A percentile compares a stretch with the other conserved stretches of the same genome.
These are phyloP conservation scores for Ganoderma resinaceum DNA, from an alignment of 1,284 basidiomycete species.

Conservation along the genomic window DNA sequence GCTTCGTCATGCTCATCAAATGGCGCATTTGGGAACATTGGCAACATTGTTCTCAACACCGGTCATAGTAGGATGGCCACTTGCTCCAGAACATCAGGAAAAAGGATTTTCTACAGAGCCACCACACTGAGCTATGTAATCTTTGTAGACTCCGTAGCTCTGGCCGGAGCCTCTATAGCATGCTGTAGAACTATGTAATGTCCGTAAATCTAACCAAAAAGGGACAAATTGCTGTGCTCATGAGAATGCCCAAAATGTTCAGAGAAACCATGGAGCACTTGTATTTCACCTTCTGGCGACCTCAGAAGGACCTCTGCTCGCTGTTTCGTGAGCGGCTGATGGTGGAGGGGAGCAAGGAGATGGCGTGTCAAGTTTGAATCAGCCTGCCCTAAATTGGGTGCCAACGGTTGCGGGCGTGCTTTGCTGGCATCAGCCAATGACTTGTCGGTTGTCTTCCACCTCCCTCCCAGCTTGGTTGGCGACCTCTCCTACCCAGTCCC, in stretches of 20 bases:
- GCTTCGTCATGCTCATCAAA: too few species aligned
- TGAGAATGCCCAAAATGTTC: neutral
- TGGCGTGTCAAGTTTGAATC: too few species aligned
- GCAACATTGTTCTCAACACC: too few species aligned
- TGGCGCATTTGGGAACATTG: too few species aligned
- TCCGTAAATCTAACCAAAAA: neutral
- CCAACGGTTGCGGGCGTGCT: too few species aligned
- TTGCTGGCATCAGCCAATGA: too few species aligned
- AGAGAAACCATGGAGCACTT: neutral
- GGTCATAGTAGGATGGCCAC: too few species aligned
- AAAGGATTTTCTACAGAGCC: neutral
- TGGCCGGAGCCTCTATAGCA: neutral
- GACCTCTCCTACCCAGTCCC: too few species aligned
- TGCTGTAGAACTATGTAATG: neutral
- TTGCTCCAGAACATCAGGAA: slow-evolving; percentile 1
- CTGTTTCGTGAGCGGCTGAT: neutral
- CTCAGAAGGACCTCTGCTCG: neutral
- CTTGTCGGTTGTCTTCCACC: too few species aligned
- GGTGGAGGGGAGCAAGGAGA: too few species aligned
- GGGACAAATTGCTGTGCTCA: neutral
- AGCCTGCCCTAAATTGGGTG: too few species aligned
- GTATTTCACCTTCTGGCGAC: neutral
- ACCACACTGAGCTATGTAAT: neutral
- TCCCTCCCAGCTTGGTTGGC: too few species aligned
- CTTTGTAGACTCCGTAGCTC: neutral